These are phyloP conservation scores for Geotrichum carabidarum DNA, from an alignment of 1,139 yeast genomes.

Conservation along the genomic window DNA sequence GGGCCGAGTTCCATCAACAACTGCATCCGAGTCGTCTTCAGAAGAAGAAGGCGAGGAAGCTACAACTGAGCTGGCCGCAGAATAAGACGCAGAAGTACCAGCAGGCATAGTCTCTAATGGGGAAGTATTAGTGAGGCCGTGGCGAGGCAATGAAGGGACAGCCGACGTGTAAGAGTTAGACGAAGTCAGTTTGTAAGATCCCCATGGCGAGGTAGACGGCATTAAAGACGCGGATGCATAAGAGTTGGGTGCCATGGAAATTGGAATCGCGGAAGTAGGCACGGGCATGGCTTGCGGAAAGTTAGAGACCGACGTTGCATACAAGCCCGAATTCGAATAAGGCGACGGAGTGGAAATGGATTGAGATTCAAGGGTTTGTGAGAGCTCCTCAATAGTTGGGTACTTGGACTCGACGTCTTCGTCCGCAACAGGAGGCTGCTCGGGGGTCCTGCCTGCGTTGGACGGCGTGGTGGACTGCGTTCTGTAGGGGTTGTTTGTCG, in stretches of 20 bases:
- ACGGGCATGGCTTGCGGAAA: constrained; percentile 4
- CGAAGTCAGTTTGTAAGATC: constrained; percentile 9
- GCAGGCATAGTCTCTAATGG: background rate
- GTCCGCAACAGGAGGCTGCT: constrained; percentile 5
- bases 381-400: constrained; percentile 38
- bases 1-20: constrained; percentile 5
- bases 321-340: constrained; percentile 4
- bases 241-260: constrained; percentile 4
- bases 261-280: constrained; percentile 5
- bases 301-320: constrained; percentile 10
- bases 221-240: background rate
- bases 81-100: background rate
- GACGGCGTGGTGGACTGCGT: constrained; percentile 15
- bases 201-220: constrained; percentile 9
- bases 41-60: constrained; percentile 14
- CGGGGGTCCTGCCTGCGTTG: constrained; percentile 4
- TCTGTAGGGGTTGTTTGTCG: constrained; percentile 1
- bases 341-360: constrained; percentile 7
- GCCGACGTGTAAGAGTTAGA: constrained; percentile 2
- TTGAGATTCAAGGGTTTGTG: constrained; percentile 27
- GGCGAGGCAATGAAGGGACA: background rate
- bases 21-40: constrained; percentile 11
- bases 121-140: constrained; percentile 13
- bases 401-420: constrained; percentile 28
- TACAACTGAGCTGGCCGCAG: background rate